Evolutionary conservation across 2,329 filamentous ascomycete genomes (phyloP).

Genomic region (Geosmithia flava): DNA sequence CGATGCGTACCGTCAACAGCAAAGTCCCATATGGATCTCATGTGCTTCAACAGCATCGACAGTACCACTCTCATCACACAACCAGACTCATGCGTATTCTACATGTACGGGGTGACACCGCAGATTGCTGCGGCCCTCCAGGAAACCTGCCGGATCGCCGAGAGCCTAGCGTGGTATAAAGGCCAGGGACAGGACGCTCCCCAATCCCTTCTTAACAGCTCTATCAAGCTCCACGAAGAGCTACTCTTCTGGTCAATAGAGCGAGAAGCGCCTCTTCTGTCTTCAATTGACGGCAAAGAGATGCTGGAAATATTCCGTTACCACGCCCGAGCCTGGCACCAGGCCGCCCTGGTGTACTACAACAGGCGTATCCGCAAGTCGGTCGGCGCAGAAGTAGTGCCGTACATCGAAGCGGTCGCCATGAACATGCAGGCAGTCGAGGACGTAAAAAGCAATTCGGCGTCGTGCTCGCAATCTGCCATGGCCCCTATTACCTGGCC

Average conservation of each 20-base stretch:
- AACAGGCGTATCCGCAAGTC: neutral
- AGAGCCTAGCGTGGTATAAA: neutral
- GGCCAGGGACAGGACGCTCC: neutral
- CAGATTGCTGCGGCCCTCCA: neutral
- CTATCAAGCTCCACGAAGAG: neutral
- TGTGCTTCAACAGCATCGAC: neutral
- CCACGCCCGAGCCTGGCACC: neutral
- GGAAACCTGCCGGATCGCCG: neutral
- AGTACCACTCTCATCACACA: neutral
- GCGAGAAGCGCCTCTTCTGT: neutral
- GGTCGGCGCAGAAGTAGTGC: neutral
- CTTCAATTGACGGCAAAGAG: neutral
- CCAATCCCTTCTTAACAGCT: neutral
- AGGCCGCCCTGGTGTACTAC: neutral
- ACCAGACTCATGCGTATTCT: neutral
- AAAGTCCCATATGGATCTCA: neutral
- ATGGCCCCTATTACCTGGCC: neutral
- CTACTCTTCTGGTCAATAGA: neutral
- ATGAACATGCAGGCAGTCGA: neutral
- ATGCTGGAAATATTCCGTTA: neutral
- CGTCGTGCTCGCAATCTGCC: neutral
- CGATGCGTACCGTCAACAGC: neutral
- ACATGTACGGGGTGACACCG: neutral
- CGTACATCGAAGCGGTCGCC: neutral
- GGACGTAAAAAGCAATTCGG: neutral